phyloP scores from a whole-genome alignment of 768 basidiomycete genomes.

The Calocybe cyanea region DNA sequence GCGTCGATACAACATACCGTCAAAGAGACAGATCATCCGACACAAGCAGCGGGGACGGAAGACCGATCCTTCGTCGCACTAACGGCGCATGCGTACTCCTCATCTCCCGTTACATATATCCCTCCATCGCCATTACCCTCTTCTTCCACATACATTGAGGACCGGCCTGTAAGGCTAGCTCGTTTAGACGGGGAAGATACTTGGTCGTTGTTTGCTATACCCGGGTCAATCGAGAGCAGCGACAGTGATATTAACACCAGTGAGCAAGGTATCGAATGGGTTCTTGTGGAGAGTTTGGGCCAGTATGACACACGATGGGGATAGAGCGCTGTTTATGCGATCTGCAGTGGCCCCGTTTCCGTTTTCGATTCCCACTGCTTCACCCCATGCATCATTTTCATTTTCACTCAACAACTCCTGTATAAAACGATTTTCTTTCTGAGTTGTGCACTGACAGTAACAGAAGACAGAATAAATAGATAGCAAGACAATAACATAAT shows the following conservation, averaged over 20 bases:
- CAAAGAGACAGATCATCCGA: too few relatives aligned
- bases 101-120: slow-evolving; percentile 51
- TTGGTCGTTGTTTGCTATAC: slow-evolving; percentile 38
- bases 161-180: slow-evolving; percentile 38
- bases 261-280: slow-evolving; percentile 33
- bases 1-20: not conserved
- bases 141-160: too few relatives aligned
- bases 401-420: not conserved
- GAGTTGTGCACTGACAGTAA: not conserved
- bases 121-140: slow-evolving; percentile 23
- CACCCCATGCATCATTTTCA: too few relatives aligned
- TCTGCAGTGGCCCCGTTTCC: too few relatives aligned
- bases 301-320: slow-evolving; percentile 29
- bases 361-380: too few relatives aligned
- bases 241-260: too few relatives aligned
- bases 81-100: slow-evolving; percentile 38
- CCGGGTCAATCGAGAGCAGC: slow-evolving; percentile 7
- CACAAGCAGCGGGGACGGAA: not conserved
- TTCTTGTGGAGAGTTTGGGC: slow-evolving; percentile 23
- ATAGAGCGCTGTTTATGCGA: slow-evolving; percentile 6
- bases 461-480: not conserved
- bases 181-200: slow-evolving; percentile 52
- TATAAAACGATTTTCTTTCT: not conserved
- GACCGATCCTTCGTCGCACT: slow-evolving; percentile 37
- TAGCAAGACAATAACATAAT: slow-evolving; percentile 5